A percentile compares a stretch with the other conserved stretches of the same genome.
Conservation (phyloP, 1,284 basidiomycete genomes). For the Blastosporella zonata region DNA sequence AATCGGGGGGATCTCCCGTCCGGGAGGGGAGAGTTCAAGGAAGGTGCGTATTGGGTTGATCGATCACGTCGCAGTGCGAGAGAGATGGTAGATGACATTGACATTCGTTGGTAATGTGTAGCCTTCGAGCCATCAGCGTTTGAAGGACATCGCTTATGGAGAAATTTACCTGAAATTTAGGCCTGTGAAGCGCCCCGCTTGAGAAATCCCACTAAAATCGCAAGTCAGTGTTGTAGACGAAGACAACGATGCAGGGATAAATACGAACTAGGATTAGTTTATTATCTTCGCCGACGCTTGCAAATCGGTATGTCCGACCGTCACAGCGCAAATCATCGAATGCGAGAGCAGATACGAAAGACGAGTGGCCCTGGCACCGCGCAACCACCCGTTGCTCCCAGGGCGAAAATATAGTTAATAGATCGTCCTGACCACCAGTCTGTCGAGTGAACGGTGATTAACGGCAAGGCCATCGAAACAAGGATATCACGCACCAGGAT, state of each 20-base stretch:
- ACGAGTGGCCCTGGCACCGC: constrained; percentile 94
- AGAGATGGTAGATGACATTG: constrained; percentile 73
- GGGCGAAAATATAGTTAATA: constrained; percentile 90
- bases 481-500: constrained; percentile 60
- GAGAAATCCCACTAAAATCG: constrained; percentile 84
- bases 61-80: constrained; percentile 60
- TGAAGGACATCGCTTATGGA: neutral
- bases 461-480: constrained; percentile 1
- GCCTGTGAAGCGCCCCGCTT: constrained; percentile 71
- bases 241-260: no score
- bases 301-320: constrained; percentile 86
- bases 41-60: constrained; percentile 54
- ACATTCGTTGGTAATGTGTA: constrained; percentile 66
- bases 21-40: constrained; percentile 32
- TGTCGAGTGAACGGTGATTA: constrained; percentile 18
- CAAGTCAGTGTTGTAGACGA: no score
- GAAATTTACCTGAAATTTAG: constrained; percentile 53
- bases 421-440: constrained; percentile 80
- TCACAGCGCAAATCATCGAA: constrained; percentile 89
- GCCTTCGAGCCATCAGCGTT: constrained; percentile 21
- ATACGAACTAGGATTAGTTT: constrained; percentile 76
- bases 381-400: constrained; percentile 93
- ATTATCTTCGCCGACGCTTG: constrained; percentile 92
- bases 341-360: constrained; percentile 85
- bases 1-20: constrained; percentile 51